Conservation (phyloP, 1,284 basidiomycete genomes). For the Irpex lacteus region DNA sequence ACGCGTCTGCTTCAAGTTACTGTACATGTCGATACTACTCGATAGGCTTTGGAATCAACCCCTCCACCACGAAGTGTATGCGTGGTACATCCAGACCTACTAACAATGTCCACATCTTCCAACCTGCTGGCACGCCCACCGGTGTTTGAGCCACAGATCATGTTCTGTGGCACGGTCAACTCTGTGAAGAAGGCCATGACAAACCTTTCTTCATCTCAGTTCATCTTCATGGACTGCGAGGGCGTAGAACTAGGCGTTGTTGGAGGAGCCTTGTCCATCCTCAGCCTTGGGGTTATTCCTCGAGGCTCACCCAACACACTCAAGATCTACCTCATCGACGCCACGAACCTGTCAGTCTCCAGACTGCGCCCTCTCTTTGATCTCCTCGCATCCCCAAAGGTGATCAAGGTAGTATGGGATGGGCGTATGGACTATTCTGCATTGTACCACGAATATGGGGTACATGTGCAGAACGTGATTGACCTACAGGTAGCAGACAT, state of each 20-base stretch:
- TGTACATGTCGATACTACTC: too few species aligned
- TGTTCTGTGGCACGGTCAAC: neutral
- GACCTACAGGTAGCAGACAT: neutral
- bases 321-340: neutral
- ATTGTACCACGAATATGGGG: neutral
- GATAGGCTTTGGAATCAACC: too few species aligned
- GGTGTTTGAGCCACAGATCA: neutral
- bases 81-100: neutral
- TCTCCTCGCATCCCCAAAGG: neutral
- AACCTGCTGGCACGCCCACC: neutral
- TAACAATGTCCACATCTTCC: neutral
- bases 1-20: too few species aligned
- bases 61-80: too few species aligned
- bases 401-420: neutral
- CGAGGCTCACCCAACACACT: neutral
- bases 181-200: neutral
- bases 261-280: neutral
- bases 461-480: neutral
- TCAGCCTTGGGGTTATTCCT: neutral
- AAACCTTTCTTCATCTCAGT: neutral
- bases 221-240: neutral
- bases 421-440: neutral
- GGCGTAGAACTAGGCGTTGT: neutral
- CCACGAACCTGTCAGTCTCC: neutral
- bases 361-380: neutral